Percentiles rank a stretch among this genome's conserved stretches.
These are phyloP conservation scores for Diaporthe ampelina DNA, from an alignment of 2,329 filamentous ascomycete species.

Conservation along the genomic window DNA sequence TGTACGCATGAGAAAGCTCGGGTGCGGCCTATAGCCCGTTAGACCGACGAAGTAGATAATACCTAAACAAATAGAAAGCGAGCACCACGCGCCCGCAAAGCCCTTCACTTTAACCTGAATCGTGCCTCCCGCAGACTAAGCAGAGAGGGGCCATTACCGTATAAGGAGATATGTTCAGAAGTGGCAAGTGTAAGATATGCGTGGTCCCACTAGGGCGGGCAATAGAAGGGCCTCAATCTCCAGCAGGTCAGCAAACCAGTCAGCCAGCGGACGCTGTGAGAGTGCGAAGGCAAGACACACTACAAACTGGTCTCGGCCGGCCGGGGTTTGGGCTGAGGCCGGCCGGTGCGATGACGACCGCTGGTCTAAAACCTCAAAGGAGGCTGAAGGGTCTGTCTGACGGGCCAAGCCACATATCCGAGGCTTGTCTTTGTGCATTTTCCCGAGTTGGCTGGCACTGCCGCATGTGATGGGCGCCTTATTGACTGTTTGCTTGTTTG, in stretches of 20 bases:
- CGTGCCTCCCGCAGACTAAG: not conserved
- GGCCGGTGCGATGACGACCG: conserved; percentile 1
- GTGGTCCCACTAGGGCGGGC: not conserved
- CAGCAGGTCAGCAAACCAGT: not conserved
- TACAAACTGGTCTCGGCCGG: conserved; percentile 6
- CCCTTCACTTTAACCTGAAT: not conserved
- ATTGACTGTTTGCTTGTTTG: not conserved
- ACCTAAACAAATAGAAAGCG: not conserved
- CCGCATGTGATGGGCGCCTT: conserved; percentile 15
- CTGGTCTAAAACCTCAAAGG: not conserved
- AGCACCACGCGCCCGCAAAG: not conserved
- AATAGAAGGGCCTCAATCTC: not conserved
- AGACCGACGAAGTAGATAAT: not conserved
- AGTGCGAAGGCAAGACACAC: not conserved
- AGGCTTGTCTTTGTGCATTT: not conserved
- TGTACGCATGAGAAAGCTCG: conserved; percentile 17
- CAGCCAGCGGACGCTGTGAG: not conserved
- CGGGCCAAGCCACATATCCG: not conserved
- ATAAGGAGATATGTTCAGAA: not conserved
- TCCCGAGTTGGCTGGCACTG: not conserved
- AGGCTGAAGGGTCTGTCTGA: conserved; percentile 5
- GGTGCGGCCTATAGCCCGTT: not conserved
- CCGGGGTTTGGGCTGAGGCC: conserved; percentile 22
- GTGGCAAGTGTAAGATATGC: not conserved
- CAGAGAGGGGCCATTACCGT: not conserved